Conservation (phyloP, 129 eudicot genomes). For the Mikania micrantha region DNA sequence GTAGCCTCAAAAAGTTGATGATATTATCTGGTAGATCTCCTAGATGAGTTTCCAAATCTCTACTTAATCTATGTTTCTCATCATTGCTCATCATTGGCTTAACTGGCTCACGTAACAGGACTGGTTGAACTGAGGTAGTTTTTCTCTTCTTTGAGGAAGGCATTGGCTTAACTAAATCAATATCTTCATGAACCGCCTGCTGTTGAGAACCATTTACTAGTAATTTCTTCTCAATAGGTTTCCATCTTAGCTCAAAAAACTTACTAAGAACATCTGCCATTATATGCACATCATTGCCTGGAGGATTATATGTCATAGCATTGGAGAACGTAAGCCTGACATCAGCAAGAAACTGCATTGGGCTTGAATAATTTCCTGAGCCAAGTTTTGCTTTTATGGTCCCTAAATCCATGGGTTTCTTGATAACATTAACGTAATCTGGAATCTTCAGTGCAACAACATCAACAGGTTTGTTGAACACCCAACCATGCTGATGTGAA, state of each 20-base stretch:
- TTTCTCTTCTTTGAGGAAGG: constrained; percentile 58
- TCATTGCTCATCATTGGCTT: constrained; percentile 51
- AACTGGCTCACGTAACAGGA: constrained; percentile 31
- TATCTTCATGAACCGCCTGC: constrained; percentile 29
- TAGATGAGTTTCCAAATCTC: constrained; percentile 43
- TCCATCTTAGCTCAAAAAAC: constrained; percentile 63
- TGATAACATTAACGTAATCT: constrained; percentile 63
- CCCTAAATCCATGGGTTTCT: constrained; percentile 83
- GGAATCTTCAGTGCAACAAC: constrained; percentile 63
- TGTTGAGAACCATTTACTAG: constrained; percentile 19
- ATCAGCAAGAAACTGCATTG: constrained; percentile 61
- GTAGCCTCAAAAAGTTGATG: constrained; percentile 46
- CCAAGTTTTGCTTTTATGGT: constrained; percentile 54
- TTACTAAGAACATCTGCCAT: constrained; percentile 63
- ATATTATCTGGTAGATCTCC: constrained; percentile 58
- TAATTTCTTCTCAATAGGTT: constrained; percentile 57
- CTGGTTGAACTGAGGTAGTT: constrained; percentile 24
- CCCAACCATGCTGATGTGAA: constrained; percentile 66
- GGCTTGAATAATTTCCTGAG: constrained; percentile 38
- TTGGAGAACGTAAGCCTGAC: constrained; percentile 72
- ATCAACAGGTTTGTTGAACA: constrained; percentile 76
- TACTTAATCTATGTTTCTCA: constrained; percentile 47
- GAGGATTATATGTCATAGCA: constrained; percentile 83
- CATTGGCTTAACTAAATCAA: constrained; percentile 34
- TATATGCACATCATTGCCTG: constrained; percentile 55